These are phyloP conservation scores for Boletus rex-veris DNA, from an alignment of 768 basidiomycete genomes.

Conservation along the genomic window DNA sequence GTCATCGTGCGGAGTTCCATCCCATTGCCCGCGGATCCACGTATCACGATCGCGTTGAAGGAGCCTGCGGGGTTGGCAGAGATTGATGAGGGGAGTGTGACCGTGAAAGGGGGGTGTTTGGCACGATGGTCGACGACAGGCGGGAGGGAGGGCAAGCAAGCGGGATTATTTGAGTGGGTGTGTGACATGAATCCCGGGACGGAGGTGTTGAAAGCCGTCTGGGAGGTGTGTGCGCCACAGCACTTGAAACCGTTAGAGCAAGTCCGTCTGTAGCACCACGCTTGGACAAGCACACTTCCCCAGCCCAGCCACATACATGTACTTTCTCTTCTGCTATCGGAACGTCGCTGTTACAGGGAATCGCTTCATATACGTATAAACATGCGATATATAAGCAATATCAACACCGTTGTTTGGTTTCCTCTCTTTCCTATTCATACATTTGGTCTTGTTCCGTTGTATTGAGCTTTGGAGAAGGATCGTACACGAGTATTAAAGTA, in stretches of 20 bases:
- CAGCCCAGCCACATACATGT: no score
- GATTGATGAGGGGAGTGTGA: slow-evolving; percentile 11
- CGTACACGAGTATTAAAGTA: neutral
- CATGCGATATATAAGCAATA: neutral
- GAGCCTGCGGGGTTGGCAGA: slow-evolving; percentile 25
- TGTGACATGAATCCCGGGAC: slow-evolving; percentile 22
- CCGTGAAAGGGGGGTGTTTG: slow-evolving; percentile 10
- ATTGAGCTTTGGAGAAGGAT: neutral
- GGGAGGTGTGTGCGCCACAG: slow-evolving; percentile 27
- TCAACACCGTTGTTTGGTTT: neutral
- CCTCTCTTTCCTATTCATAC: neutral
- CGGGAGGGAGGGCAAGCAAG: slow-evolving; percentile 16
- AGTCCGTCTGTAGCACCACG: neutral
- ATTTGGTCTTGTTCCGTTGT: neutral
- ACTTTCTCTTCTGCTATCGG: neutral
- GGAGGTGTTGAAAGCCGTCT: slow-evolving; percentile 26
- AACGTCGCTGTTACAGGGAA: neutral
- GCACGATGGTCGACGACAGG: slow-evolving; percentile 22
- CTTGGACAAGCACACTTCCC: no score
- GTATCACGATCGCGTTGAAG: slow-evolving; percentile 25
- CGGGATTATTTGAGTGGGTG: slow-evolving; percentile 31
- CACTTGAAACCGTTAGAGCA: slow-evolving; percentile 16
- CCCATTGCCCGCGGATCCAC: slow-evolving; percentile 27
- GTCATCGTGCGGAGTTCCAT: slow-evolving; percentile 26
- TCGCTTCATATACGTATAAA: no score